Conservation (phyloP, 352 stramenopile species). For the Phytophthora citrophthora region DNA sequence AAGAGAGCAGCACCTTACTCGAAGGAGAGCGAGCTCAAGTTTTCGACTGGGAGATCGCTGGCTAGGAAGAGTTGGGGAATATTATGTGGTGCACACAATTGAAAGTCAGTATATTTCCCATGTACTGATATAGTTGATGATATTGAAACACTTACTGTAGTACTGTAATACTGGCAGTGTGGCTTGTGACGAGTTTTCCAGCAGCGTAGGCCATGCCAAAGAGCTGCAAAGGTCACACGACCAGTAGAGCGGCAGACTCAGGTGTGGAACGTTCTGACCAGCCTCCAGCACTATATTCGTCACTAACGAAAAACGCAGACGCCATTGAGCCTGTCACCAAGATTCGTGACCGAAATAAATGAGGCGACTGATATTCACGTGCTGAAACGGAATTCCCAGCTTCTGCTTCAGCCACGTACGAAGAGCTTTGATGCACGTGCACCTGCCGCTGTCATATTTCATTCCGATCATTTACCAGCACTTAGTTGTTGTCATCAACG, state of each 20-base stretch:
- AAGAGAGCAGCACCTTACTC: slow-evolving; percentile 7
- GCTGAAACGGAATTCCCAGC: slow-evolving; percentile 18
- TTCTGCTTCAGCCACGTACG: slow-evolving; percentile 6
- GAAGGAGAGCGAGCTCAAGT: slow-evolving; percentile 5
- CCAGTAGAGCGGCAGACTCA: not conserved
- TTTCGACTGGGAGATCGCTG: slow-evolving; percentile 27
- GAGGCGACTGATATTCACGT: not conserved
- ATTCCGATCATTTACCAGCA: slow-evolving; percentile 15
- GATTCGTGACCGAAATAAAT: slow-evolving; percentile 20
- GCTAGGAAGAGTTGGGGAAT: slow-evolving; percentile 1
- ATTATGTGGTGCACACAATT: no score
- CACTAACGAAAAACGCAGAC: slow-evolving; percentile 1
- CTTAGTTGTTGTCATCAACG: slow-evolving; percentile 1
- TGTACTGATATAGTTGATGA: no score
- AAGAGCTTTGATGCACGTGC: not conserved
- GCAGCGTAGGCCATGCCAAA: no score
- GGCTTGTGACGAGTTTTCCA: no score
- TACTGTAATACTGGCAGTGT: no score
- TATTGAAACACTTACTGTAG: no score
- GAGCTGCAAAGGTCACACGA: no score
- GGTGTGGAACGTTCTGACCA: slow-evolving; percentile 15
- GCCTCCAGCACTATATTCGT: slow-evolving; percentile 23
- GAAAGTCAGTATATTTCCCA: not conserved
- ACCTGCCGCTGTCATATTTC: slow-evolving; percentile 18
- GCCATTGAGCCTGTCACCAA: not conserved